phyloP scores from a whole-genome alignment of 345 rosid genomes.

The Corchorus capsularis region DNA sequence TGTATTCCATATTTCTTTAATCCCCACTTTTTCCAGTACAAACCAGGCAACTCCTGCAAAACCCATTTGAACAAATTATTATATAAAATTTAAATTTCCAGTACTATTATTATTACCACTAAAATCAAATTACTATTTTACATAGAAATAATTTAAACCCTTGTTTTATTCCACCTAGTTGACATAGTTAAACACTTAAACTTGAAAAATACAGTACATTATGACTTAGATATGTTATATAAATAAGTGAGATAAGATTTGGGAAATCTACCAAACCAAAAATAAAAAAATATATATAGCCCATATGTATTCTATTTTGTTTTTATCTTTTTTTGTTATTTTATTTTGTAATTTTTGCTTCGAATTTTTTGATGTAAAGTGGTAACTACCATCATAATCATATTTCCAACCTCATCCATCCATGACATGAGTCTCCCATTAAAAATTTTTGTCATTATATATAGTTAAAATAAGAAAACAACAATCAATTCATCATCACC shows the following conservation, averaged over 20 bases:
- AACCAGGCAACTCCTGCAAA: constrained; percentile 7
- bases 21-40: constrained; percentile 8
- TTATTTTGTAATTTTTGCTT: no score
- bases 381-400: constrained; percentile 1
- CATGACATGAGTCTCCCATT: not conserved
- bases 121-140: not conserved
- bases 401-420: not conserved
- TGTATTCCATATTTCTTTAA: not conserved
- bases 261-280: not conserved
- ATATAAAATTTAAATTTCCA: not conserved
- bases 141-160: not conserved
- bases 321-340: not conserved
- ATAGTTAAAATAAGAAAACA: not conserved
- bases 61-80: not conserved
- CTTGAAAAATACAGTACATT: not conserved
- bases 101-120: not conserved
- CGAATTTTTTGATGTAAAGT: not conserved
- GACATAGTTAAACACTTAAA: not conserved
- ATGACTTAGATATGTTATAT: not conserved
- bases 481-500: not conserved
- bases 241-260: not conserved
- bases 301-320: not conserved
- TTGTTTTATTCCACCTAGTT: not conserved
- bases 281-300: no score
- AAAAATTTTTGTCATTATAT: not conserved